Percentiles rank a stretch among this genome's conserved stretches.
Evolutionary conservation across 371 early-diverging fungal species (phyloP).

Genomic region (Mucor racemosus): DNA sequence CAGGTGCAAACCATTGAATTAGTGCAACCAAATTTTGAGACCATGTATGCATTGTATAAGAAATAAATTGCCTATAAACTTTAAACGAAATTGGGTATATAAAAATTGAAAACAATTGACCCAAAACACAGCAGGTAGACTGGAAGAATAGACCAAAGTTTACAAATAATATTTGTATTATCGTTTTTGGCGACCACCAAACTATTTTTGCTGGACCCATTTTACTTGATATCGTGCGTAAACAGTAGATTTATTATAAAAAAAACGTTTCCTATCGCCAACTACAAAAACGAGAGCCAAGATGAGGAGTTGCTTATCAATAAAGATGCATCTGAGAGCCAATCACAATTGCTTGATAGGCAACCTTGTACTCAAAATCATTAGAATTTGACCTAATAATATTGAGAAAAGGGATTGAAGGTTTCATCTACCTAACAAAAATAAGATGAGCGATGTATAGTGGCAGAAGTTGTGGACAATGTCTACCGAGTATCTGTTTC

Average conservation of each 20-base stretch:
- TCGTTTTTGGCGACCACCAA: slow-evolving; percentile 24
- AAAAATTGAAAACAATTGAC: slow-evolving; percentile 39
- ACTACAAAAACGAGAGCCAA: not conserved
- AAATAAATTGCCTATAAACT: slow-evolving; percentile 54
- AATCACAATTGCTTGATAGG: too few species aligned
- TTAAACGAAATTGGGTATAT: slow-evolving; percentile 40
- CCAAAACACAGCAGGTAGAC: slow-evolving; percentile 34
- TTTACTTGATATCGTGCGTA: not conserved
- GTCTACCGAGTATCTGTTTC: too few species aligned
- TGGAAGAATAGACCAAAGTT: slow-evolving; percentile 42
- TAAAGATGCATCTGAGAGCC: too few species aligned
- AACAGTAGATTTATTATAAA: not conserved
- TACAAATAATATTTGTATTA: slow-evolving; percentile 29
- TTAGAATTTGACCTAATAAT: too few species aligned
- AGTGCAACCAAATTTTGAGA: slow-evolving; percentile 62
- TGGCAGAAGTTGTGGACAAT: too few species aligned
- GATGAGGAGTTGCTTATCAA: too few species aligned
- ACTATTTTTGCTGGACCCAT: not conserved
- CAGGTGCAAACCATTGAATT: slow-evolving; percentile 71
- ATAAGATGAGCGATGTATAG: too few species aligned
- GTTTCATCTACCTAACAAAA: too few species aligned
- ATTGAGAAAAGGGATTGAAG: too few species aligned
- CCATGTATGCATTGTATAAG: slow-evolving; percentile 64
- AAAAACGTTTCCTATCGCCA: too few species aligned
- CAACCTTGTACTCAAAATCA: too few species aligned